These are phyloP conservation scores for Thermoascus crustaceus DNA, from an alignment of 2,329 filamentous ascomycete genomes.

Conservation along the genomic window DNA sequence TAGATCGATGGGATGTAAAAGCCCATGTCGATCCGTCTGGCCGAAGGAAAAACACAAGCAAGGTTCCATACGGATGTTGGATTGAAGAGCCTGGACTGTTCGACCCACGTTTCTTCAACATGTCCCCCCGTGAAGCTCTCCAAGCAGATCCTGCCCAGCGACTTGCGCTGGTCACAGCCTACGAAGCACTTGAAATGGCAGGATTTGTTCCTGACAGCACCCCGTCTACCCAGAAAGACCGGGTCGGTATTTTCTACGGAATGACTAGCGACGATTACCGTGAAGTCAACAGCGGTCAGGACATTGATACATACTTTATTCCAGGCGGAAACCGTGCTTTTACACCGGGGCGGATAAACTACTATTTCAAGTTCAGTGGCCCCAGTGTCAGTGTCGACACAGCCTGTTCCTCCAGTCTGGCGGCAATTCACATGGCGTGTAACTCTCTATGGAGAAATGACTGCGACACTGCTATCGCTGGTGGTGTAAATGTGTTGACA, in stretches of 20 bases:
- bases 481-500: slow-evolving; percentile 65
- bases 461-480: slow-evolving; percentile 70
- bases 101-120: slow-evolving; percentile 33
- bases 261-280: slow-evolving; percentile 59
- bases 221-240: slow-evolving; percentile 52
- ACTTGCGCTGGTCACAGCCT: slow-evolving; percentile 63
- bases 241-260: slow-evolving; percentile 65
- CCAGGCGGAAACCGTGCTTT: slow-evolving; percentile 55
- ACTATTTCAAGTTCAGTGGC: slow-evolving; percentile 67
- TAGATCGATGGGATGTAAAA: slow-evolving; percentile 26
- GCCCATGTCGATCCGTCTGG: slow-evolving; percentile 27
- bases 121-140: slow-evolving; percentile 63
- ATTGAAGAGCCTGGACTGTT: slow-evolving; percentile 30
- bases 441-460: slow-evolving; percentile 65
- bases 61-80: slow-evolving; percentile 26
- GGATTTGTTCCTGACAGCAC: slow-evolving; percentile 66
- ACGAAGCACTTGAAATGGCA: slow-evolving; percentile 70
- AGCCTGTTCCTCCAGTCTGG: slow-evolving; percentile 65
- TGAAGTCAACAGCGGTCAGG: slow-evolving; percentile 63
- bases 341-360: slow-evolving; percentile 59
- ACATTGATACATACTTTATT: slow-evolving; percentile 61
- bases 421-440: slow-evolving; percentile 63
- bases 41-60: slow-evolving; percentile 23
- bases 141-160: slow-evolving; percentile 75
- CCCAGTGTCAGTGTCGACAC: slow-evolving; percentile 66